Base-by-base conservation (phyloP, 495 filamentous ascomycete genomes). In the Rhizodiscina lignyota region DNA sequence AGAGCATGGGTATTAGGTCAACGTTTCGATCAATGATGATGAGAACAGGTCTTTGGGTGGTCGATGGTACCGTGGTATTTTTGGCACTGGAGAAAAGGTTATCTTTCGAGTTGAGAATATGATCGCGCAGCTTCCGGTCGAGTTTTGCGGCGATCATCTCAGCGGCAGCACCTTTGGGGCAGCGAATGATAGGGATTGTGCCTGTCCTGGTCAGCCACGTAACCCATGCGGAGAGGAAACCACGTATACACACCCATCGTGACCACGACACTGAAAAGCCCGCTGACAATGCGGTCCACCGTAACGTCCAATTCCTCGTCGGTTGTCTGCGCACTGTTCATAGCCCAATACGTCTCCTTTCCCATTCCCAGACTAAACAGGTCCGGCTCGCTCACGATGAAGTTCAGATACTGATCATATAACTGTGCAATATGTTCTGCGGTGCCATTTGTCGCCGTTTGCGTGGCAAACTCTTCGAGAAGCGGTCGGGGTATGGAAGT, bases 401-500 rank as follows among this genome's bases (percentile, higher is more conserved):
- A 99, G 51, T 99, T 99, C 26, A 99, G 68, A 40, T 96, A 94
- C 50, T 99, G 91, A 52, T 99, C 91, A 47, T 77, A 99, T 22
- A 99, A 74, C 47, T 94, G 86, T 12, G 84, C 72, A 35, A 99
- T 80, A 42, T 77, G 73, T 44, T 94, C 87, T 2, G 84, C 72
- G 2, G 84, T 89, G 10, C 75, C 79, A 15, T 80, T 74, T 16
- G 78, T 57, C 1, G 83, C 91, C 23, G 89, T 87, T 50, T 91
- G 73, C 13, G 77, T 68, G 5, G 86, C 91, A 52, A 96, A 96
- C 42, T 96, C 87, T 63, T 99, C 91, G 34, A 99, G 74, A 18
- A 99, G 64, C 11, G 85, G 79, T 33, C 91, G 70, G 1, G 89
- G 83, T 42, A 99, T 79, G 21, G 91, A 96, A 32, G 82, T 86